Evolutionary conservation across 2,329 filamentous ascomycete genomes (phyloP), one percentile per base, ranked within the genome.

Genomic region (Aspergillus tamarii): DNA sequence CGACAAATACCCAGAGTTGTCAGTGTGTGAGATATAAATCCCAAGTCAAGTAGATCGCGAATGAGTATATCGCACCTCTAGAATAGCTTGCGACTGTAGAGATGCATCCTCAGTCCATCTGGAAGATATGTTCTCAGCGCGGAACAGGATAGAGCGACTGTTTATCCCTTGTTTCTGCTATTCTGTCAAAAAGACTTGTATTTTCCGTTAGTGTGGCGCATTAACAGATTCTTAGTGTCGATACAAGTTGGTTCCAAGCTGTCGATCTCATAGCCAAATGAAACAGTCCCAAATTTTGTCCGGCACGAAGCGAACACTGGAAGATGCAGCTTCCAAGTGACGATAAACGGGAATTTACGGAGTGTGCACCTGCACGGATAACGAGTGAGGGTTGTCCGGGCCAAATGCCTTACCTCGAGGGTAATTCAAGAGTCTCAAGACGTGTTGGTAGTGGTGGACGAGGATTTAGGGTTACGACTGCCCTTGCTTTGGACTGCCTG

Each of bases 401-500:
- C 45, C 45, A 28, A 26, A 48, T 48, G 45, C 12, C 45, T 28
- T 26, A 28, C 21, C 11, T 26, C n/a, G 41, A 28, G 28, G 23
- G 12, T 19, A 26, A 46, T 11, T 5, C 10, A 5, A 46, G n/a
- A 46, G 21, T 21, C 7, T 12, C n/a, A 48, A 48, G 23, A 46
- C 12, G 21, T 28, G 12, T 28, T 26, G 45, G 16, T 28, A 39
- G 9, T 10, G 21, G 16, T n/a, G 23, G 28, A 39, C 12, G 12
- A 39, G 39, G 5, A 41, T 16, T 41, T n/a, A n/a, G 30, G 28
- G 45, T 59, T 46, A 50, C 57, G 48, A 21, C 21, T 32, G 39
- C 30, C 32, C 36, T 45, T 60, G 36, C 36, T 28, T 55, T 45
- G 48, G 12, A 36, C 19, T 32, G 59, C 59, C 50, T 61, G 52